phyloP scores from a whole-genome alignment of 441 rosid species.

The Flueggea neowawraea region DNA sequence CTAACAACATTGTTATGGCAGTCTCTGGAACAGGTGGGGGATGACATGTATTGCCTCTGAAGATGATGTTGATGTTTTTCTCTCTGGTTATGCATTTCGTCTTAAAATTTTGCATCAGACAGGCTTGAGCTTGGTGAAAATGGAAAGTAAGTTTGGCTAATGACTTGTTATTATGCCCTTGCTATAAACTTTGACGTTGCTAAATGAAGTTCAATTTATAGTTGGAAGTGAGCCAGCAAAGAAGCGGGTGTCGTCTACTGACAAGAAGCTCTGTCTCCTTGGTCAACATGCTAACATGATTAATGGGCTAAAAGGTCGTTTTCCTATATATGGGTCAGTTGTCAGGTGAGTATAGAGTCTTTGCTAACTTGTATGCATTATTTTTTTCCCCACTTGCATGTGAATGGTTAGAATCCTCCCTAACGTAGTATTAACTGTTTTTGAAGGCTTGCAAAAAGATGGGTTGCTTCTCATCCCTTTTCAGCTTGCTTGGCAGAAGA shows the following conservation, averaged over 20 bases:
- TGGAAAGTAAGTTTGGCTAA: slow-evolving; percentile 47
- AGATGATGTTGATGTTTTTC: slow-evolving; percentile 68
- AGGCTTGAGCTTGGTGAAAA: slow-evolving; percentile 75
- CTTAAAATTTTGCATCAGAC: slow-evolving; percentile 87
- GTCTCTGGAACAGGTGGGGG: slow-evolving; percentile 68
- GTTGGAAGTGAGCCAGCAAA: slow-evolving; percentile 52
- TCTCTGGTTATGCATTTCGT: slow-evolving; percentile 84
- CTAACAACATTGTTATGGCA: slow-evolving; percentile 34
- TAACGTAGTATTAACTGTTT: not conserved
- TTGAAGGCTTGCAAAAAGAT: slow-evolving; percentile 89
- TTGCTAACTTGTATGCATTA: not conserved
- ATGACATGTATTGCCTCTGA: slow-evolving; percentile 72
- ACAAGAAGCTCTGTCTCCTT: slow-evolving; percentile 62
- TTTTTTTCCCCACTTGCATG: no score
- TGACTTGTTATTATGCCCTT: slow-evolving; percentile 11
- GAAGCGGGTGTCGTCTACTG: slow-evolving; percentile 57
- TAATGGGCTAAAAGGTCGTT: slow-evolving; percentile 69
- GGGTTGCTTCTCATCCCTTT: slow-evolving; percentile 91
- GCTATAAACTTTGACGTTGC: slow-evolving; percentile 10
- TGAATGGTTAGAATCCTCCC: no score
- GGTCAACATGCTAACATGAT: slow-evolving; percentile 97
- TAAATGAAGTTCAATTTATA: slow-evolving; percentile 24
- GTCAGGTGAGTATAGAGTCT: slow-evolving; percentile 43
- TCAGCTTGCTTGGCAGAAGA: slow-evolving; percentile 91
- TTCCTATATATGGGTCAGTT: slow-evolving; percentile 66